These are phyloP conservation scores for Phlebiopsis flavidoalba DNA, from an alignment of 768 basidiomycete genomes.

Conservation along the genomic window DNA sequence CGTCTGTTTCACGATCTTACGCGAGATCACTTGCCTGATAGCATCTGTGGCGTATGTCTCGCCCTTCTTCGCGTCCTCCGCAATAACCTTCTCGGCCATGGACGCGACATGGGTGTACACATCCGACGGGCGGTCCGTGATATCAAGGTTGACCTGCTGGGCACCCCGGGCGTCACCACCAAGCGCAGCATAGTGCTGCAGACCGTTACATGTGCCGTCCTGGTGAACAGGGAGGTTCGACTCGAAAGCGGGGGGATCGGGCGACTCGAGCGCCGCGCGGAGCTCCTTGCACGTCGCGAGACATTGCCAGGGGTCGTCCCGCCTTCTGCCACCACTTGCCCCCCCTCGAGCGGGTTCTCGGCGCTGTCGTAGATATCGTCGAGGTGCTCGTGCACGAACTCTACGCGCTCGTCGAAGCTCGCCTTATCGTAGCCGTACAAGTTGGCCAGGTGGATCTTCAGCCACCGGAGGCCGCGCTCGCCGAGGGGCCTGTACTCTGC, in stretches of 20 bases:
- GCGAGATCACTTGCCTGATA: constrained; percentile 74
- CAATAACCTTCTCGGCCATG: constrained; percentile 72
- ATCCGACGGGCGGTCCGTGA: constrained; percentile 83
- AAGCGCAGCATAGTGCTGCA: constrained; percentile 97
- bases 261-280: constrained; percentile 69
- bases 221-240: constrained; percentile 90
- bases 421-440: constrained; percentile 93
- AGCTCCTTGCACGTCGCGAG: constrained; percentile 91
- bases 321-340: constrained; percentile 84
- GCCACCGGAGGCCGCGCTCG: constrained; percentile 82
- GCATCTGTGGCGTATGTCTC: constrained; percentile 48
- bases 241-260: constrained; percentile 49
- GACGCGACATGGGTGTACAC: constrained; percentile 90
- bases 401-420: constrained; percentile 87
- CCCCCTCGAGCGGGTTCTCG: constrained; percentile 74
- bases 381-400: constrained; percentile 67
- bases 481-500: constrained; percentile 77
- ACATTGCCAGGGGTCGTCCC: constrained; percentile 97
- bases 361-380: constrained; percentile 82
- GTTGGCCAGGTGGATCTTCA: constrained; percentile 94
- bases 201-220: constrained; percentile 96
- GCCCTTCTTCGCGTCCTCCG: constrained; percentile 45
- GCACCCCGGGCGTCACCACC: constrained; percentile 91
- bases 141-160: constrained; percentile 84
- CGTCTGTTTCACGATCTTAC: constrained; percentile 98